These are phyloP conservation scores for Backusella mclennaniae DNA, from an alignment of 192 early-diverging fungal species.

Conservation along the genomic window DNA sequence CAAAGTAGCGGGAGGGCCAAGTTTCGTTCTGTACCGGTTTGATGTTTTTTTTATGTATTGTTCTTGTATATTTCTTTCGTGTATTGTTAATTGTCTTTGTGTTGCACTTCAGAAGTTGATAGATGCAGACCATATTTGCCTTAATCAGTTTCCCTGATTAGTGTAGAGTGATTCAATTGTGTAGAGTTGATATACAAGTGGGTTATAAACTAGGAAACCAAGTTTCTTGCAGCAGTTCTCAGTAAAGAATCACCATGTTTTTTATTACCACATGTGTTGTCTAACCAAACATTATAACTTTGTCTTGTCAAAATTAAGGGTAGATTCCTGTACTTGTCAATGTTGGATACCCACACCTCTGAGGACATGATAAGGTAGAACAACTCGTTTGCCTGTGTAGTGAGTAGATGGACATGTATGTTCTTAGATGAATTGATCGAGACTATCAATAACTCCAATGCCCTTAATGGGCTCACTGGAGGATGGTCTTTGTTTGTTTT, in stretches of 20 bases:
- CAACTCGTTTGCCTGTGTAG: constrained; percentile 66
- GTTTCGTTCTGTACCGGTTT: too few species aligned
- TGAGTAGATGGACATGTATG: background rate
- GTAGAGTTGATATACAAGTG: too few species aligned
- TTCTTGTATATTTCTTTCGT: too few species aligned
- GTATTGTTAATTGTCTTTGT: too few species aligned
- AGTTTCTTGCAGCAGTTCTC: too few species aligned
- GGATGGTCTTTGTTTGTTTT: background rate
- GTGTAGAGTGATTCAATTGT: too few species aligned
- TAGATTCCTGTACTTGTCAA: constrained; percentile 71
- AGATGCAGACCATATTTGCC: too few species aligned
- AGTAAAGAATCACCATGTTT: constrained; percentile 23
- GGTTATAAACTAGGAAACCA: too few species aligned
- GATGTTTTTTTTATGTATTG: too few species aligned
- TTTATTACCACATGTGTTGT: constrained; percentile 89
- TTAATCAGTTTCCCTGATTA: too few species aligned
- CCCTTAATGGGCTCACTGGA: constrained; percentile 16
- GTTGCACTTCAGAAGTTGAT: too few species aligned
- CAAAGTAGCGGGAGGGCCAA: too few species aligned
- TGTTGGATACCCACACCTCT: constrained; percentile 87
- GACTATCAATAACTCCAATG: constrained; percentile 19
- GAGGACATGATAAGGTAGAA: constrained; percentile 93
- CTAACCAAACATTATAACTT: constrained; percentile 95
- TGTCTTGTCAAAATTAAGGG: constrained; percentile 84
- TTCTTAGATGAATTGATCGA: constrained; percentile 3